Base-by-base conservation (phyloP, 2,329 filamentous ascomycete species). In the Fusarium sambucinum region DNA sequence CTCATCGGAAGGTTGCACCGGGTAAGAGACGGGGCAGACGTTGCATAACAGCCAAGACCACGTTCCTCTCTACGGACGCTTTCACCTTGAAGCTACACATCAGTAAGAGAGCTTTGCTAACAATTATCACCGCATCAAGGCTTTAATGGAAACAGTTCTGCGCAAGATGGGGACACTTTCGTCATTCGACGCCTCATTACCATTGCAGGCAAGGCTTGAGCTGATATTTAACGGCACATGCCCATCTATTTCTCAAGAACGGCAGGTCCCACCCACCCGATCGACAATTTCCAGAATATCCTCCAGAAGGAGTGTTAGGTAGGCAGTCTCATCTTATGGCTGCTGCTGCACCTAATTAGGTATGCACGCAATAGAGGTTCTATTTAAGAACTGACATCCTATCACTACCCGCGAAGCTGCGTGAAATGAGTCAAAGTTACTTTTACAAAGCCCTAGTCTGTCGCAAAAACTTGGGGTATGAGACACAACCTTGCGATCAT, bases 401-500 rank as follows among this genome's bases (percentile, higher is more conserved):
- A 52, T 38, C 19, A 40, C n/a, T 53, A 56, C 54, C 63, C 62
- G 66, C 32, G 27, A 58, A 58, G 52, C 55, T 64, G 54, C 63
- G 54, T 53, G 32, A 57, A 59, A 58, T 70, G 55, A 65, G 62
- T 59, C 54, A 42, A 59, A 54, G 42, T 65, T 35, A 51, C 56
- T 51, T 27, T 33, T 57, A 25, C 14, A 44, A 37, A 23, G 25
- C 40, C 30, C 32, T 68, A 52, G 37, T 50, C 52, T 58, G 48
- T 50, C 66, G 42, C 51, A 38, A 30, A 12, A 52, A 32, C 51
- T 47, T 44, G 41, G 45, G 32, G 37, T 52, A 52, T 53, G 48
- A 66, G 44, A 53, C 50, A 66, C 56, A 56, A 63, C 59, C 68
- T 71, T 66, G 60, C 64, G 63, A 71, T 71, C 57, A 71, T 71